Evolutionary conservation across 805 yeast genomes (phyloP), one percentile per base, ranked within the genome.

Genomic region (Metschnikowia anglica): DNA sequence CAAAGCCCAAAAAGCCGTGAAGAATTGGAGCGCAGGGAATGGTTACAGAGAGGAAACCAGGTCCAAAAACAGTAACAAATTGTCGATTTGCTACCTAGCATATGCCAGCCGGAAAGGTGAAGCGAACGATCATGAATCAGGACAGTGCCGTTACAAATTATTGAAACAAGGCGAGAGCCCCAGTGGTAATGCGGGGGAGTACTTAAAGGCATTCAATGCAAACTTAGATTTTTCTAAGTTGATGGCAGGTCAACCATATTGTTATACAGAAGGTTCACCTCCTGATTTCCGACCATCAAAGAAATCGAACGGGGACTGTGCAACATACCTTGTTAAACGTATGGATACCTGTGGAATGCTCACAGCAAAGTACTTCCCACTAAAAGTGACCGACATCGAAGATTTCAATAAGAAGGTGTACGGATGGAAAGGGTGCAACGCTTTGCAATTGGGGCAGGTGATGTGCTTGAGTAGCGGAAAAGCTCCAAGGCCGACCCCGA

Each of bases 91-190:
- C 11, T 32, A 19, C 25, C 34, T 32, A 11, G 15, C 34, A 3
- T 20, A 32, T 10, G 25, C 17, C 4, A 10, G 13, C 12, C 34
- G 34, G 12, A 32, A 32, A 19, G 25, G 13, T 6, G 34, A 32
- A 11, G 23, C 34, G 3, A 32, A 32, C 18, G 34, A 32, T 32
- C 4, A 32, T 12, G 34, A 32, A 32, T 23, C 34, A 32, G 34
- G 34, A 4, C n/a, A 23, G 2, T 32, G 34, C 10, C 16, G 19
- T 7, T 18, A 19, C 5, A 18, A 19, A 11, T 3, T 15, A 18
- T 16, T 32, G 10, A 32, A 12, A 4, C 12, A 11, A 11, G 34
- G 34, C 15, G 11, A 13, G 20, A 18, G 11, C 12, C 34, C 34
- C 4, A 20, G 34, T 11, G 34, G 34, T 8, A 32, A 32, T 19